Evolutionary conservation across 225 moss, liverwort and hornwort genomes (phyloP), one percentile per base, ranked within the genome.

Genomic region (Neckera pumila): DNA sequence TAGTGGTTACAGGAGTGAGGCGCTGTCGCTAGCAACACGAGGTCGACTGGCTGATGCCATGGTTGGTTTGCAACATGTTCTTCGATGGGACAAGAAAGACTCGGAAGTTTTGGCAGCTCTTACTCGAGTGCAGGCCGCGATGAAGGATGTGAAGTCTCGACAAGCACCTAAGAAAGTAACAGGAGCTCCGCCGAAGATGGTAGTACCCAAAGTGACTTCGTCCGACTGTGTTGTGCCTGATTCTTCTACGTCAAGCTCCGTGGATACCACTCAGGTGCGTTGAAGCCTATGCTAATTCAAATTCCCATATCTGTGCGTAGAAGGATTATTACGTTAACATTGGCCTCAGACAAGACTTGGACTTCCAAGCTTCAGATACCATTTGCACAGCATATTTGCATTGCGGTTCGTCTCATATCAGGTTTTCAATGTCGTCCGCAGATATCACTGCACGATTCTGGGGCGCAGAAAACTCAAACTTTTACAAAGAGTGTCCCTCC

Each of bases 51-150:
- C 86, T 58, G 86, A 89, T 86, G 89, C 89, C 45, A 47, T 81
- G 80, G 63, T 76, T 56, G 81, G 74, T 27, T 76, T 89, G 65
- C 85, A 89, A 64, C 56, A 89, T 57, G 89, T 89, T n/a, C 75
- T 82, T 57, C 74, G 33, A 47, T 89, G 89, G 89, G n/a, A 89
- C 86, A 86, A 58, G 64, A 80, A 85, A 28, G 86, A 89, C 57
- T 28, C 36, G 57, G 81, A 86, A 65, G 81, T 75, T 57, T 36
- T 30, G 74, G 22, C 30, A 34, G 81, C 76, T 62, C 89, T 65
- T 86, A 82, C 25, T 36, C 56, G 86, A 65, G 89, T 89, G 80
- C 74, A 82, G 43, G 75, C 45, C 64, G 56, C 21, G 51, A 64
- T 86, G 64, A 67, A 66, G 85, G 79, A 51, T 60, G 64, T 59